A percentile compares a stretch with the other conserved stretches of the same genome.
Evolutionary conservation across 345 rosid species (phyloP).

Genomic region (Cardamine chenopodiifolia): DNA sequence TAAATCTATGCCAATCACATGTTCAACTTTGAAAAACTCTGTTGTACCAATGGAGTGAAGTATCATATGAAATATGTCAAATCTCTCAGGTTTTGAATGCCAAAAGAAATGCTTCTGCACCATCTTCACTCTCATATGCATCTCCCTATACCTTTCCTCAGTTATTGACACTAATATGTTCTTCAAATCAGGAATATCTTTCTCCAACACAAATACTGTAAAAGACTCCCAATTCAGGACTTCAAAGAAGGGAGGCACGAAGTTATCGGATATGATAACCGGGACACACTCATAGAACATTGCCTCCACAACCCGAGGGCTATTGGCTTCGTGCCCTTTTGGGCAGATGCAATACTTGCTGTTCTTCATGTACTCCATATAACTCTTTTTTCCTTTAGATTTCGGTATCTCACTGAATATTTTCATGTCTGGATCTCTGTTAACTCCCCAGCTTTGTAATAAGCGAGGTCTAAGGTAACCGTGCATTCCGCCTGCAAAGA

Average conservation of each 20-base stretch:
- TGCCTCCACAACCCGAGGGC: constrained; percentile 95
- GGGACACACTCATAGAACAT: constrained; percentile 88
- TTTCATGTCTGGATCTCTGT: constrained; percentile 88
- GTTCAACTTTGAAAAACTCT: constrained; percentile 63
- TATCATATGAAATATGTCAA: constrained; percentile 90
- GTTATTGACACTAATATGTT: constrained; percentile 70
- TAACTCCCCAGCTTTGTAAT: constrained; percentile 68
- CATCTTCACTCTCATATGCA: constrained; percentile 82
- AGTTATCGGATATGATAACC: constrained; percentile 89
- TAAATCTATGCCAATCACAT: constrained; percentile 15
- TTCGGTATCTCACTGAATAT: constrained; percentile 65
- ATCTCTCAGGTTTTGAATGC: constrained; percentile 77
- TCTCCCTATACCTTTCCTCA: constrained; percentile 50
- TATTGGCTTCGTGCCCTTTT: constrained; percentile 89
- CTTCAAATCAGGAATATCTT: constrained; percentile 83
- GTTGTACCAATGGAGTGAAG: constrained; percentile 91
- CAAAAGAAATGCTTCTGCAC: constrained; percentile 95
- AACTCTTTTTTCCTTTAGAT: constrained; percentile 65
- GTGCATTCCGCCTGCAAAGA: constrained; percentile 92
- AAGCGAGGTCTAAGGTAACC: constrained; percentile 85
- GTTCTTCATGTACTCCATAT: constrained; percentile 76
- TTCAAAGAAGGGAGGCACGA: constrained; percentile 84
- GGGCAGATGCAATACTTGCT: constrained; percentile 97
- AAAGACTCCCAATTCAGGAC: constrained; percentile 90
- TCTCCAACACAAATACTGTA: constrained; percentile 79